Percentiles rank a stretch among this genome's conserved stretches.
Conservation (phyloP, 805 yeast species). For the Cyberlindnera mycetangii region DNA sequence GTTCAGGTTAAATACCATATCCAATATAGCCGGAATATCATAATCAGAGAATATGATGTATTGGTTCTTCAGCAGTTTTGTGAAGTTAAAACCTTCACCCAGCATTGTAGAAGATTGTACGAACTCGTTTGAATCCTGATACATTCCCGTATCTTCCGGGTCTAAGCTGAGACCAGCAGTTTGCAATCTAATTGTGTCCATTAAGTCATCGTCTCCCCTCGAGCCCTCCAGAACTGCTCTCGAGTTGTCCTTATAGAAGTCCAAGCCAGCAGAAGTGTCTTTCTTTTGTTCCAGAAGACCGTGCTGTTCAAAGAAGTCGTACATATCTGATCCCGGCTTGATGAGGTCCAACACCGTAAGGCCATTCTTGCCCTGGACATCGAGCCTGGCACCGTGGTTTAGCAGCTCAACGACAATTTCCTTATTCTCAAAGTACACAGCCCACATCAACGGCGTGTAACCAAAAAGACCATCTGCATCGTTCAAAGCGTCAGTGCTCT, state of each 20-base stretch:
- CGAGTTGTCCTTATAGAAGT: slow-evolving; percentile 20
- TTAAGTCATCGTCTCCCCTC: slow-evolving; percentile 27
- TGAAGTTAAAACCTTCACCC: slow-evolving; percentile 50
- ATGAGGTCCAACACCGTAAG: slow-evolving; percentile 55
- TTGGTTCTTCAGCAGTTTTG: slow-evolving; percentile 52
- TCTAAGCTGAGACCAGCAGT: slow-evolving; percentile 31
- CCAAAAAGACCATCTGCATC: slow-evolving; percentile 44
- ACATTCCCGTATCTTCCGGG: slow-evolving; percentile 24
- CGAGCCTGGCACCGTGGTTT: slow-evolving; percentile 58
- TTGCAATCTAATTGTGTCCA: slow-evolving; percentile 36
- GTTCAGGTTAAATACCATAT: slow-evolving; percentile 57
- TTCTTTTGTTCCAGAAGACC: slow-evolving; percentile 31
- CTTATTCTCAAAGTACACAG: slow-evolving; percentile 58
- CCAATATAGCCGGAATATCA: slow-evolving; percentile 70
- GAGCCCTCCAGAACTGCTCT: slow-evolving; percentile 6
- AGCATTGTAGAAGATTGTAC: slow-evolving; percentile 15
- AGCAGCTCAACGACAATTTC: slow-evolving; percentile 55
- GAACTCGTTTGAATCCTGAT: slow-evolving; percentile 22
- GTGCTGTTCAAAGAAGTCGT: slow-evolving; percentile 57
- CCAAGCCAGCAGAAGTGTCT: background rate
- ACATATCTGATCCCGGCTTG: slow-evolving; percentile 52
- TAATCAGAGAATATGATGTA: slow-evolving; percentile 61
- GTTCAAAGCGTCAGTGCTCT: slow-evolving; percentile 12
- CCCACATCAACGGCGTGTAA: slow-evolving; percentile 85
- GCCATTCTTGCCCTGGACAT: slow-evolving; percentile 40